Percentiles rank a stretch among this genome's conserved stretches.
phyloP scores from a whole-genome alignment of 2,329 filamentous ascomycete species.

The Furcasterigmium sp. region DNA sequence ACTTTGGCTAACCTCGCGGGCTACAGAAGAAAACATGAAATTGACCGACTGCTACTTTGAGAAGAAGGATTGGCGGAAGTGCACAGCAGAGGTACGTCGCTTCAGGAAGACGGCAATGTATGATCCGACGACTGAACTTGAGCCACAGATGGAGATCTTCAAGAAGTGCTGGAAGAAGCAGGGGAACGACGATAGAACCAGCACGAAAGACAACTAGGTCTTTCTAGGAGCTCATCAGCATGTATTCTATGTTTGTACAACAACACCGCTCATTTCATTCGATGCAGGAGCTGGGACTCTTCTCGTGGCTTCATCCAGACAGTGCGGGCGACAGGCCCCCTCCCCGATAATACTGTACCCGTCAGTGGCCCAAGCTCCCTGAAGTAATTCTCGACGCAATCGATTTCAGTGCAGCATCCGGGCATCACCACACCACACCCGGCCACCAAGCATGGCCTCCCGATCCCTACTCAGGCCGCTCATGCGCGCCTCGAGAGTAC shows the following conservation, averaged over 20 bases:
- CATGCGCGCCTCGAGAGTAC: constrained; percentile 5
- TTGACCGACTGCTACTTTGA: constrained; percentile 96
- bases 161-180: constrained; percentile 87
- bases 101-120: background rate
- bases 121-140: constrained; percentile 2
- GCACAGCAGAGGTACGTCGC: constrained; percentile 72
- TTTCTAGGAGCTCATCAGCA: background rate
- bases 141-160: constrained; percentile 77
- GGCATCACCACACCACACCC: background rate
- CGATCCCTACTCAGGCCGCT: constrained; percentile 8
- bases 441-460: constrained; percentile 8
- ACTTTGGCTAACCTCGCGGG: constrained; percentile 5
- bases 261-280: background rate
- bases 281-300: background rate
- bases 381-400: background rate
- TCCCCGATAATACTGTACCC: too few species aligned
- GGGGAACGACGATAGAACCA: constrained; percentile 79
- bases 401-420: background rate
- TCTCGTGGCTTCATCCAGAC: background rate
- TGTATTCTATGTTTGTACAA: constrained; percentile 1
- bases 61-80: constrained; percentile 92
- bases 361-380: background rate
- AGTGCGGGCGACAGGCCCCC: background rate
- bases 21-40: constrained; percentile 74
- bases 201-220: constrained; percentile 58